Conservation (phyloP, 106 monocot genomes). For the Posidonia australis region DNA sequence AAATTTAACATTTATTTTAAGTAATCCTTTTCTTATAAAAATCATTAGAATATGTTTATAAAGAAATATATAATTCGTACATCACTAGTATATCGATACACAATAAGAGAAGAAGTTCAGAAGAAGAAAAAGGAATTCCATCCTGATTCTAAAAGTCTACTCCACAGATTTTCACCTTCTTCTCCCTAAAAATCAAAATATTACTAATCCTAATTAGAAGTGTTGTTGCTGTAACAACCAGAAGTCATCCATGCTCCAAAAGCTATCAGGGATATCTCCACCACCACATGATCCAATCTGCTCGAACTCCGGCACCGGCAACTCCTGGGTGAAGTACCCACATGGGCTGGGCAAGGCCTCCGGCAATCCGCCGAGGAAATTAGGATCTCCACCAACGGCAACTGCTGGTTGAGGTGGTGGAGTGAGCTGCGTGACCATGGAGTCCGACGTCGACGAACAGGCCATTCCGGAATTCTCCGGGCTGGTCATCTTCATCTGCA, state of each 20-base stretch:
- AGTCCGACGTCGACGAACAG: background rate
- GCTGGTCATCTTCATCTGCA: background rate
- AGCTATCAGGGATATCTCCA: slow-evolving; percentile 2
- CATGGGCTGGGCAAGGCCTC: background rate
- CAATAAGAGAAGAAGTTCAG: too few species aligned
- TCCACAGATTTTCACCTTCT: too few species aligned
- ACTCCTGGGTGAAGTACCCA: background rate
- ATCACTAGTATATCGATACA: too few species aligned
- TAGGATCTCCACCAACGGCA: background rate
- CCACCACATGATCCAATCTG: background rate
- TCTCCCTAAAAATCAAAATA: too few species aligned
- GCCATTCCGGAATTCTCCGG: background rate
- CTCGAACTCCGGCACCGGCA: background rate
- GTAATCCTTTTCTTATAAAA: too few species aligned
- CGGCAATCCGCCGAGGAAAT: background rate
- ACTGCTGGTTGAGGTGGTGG: background rate
- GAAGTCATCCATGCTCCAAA: slow-evolving; percentile 11
- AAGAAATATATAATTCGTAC: too few species aligned
- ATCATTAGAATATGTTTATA: too few species aligned
- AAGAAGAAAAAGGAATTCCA: too few species aligned
- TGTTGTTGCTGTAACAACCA: slow-evolving; percentile 7
- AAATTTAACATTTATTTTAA: too few species aligned
- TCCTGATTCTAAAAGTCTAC: too few species aligned
- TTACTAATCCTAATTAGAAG: too few species aligned
- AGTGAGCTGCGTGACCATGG: background rate